Evolutionary conservation across 345 rosid species (phyloP), one percentile per base, ranked within the genome.

Genomic region (Citrus sinensis): DNA sequence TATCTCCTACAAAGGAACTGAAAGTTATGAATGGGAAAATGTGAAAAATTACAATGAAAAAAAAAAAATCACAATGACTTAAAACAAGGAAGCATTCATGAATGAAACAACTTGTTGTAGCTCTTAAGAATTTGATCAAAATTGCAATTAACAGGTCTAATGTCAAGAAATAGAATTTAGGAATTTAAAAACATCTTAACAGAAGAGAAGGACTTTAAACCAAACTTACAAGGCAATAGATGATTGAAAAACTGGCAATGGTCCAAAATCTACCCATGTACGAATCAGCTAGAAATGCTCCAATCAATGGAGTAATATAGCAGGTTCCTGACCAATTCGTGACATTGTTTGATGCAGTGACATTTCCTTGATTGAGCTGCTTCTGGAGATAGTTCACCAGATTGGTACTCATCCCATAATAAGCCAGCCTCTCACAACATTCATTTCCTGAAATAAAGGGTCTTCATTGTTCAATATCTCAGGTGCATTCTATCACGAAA

Each of bases 351-450:
- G 98, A 85, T 76, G 98, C 99, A 19, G 80, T 42, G 7, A 90
- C 98, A 71, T 88, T 96, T 73, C 97, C 93, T 81, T 87, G 93
- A 80, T 88, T 84, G 67, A 96, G 86, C 66, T 88, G 93, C 2
- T 68, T 68, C 81, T 90, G 73, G 20, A 97, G 91, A 87, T 87
- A 97, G 82, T 90, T 94, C 76, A 94, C 99, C 51, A 97, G 88
- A 82, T 94, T 97, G 64, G 98, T 92, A 19, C 99, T 86, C 99
- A 97, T 94, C n/a, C 98, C 99, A 85, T 97, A 93, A 89, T 94
- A 96, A 9, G 99, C 99, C 88, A 96, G 83, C 76, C 98, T 92
- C 79, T 96, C 99, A 59, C 98, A 92, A 24, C 97, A 88, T 73
- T 94, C 98, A 62, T 89, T 94, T 60, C 93, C 99, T 96, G 79